Evolutionary conservation across 352 stramenopile species (phyloP).

Genomic region (Phytophthora citrophthora): DNA sequence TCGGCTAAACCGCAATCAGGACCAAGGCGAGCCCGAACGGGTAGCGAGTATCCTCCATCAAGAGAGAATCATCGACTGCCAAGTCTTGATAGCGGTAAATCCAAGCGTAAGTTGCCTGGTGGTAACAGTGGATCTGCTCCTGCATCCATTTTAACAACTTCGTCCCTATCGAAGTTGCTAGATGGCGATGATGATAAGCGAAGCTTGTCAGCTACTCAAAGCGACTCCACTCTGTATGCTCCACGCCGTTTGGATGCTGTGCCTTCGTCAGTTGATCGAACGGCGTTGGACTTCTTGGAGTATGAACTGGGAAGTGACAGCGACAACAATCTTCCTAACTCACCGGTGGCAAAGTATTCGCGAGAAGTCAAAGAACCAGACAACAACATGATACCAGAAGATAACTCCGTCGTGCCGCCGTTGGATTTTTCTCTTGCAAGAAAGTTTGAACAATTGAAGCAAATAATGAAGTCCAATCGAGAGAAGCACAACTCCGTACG

Average conservation of each 20-base stretch:
- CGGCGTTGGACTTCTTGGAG: constrained; percentile 60
- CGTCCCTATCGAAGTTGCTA: constrained; percentile 23
- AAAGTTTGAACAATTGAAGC: constrained; percentile 76
- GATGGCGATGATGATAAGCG: constrained; percentile 5
- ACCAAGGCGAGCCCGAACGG: constrained; percentile 7
- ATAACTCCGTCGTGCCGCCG: constrained; percentile 11
- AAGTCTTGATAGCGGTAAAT: constrained; percentile 32
- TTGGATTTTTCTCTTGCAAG: constrained; percentile 51
- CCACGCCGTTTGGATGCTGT: constrained; percentile 49
- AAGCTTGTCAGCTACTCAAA: constrained; percentile 46
- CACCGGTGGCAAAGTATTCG: neutral
- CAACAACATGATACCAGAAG: constrained; percentile 23
- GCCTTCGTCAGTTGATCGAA: constrained; percentile 60
- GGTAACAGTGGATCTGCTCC: constrained; percentile 21
- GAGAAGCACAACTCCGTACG: constrained; percentile 28
- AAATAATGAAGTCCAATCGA: constrained; percentile 60
- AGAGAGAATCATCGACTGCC: constrained; percentile 43
- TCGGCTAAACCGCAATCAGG: constrained; percentile 12
- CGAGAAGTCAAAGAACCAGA: constrained; percentile 5
- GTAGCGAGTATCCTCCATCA: constrained; percentile 46
- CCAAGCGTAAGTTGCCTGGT: constrained; percentile 32
- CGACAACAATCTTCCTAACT: constrained; percentile 15
- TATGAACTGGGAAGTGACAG: constrained; percentile 38
- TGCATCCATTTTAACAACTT: constrained; percentile 16
- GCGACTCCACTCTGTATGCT: constrained; percentile 67